These are phyloP conservation scores for Microcyclospora tardicrescens DNA, from an alignment of 2,329 filamentous ascomycete species.

Conservation along the genomic window DNA sequence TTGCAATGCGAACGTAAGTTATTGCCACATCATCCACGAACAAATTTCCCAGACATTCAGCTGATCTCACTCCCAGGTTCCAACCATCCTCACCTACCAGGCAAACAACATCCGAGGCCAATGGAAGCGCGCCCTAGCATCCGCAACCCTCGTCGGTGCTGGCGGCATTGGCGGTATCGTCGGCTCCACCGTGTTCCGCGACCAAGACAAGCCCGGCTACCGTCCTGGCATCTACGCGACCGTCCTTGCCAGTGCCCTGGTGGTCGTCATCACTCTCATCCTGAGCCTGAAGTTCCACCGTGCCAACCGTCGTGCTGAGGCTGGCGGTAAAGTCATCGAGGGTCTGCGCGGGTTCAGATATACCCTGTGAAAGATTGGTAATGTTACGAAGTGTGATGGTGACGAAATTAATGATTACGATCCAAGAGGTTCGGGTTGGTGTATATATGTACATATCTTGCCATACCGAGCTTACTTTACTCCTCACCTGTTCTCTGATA, in stretches of 20 bases:
- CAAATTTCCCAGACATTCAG: conserved; percentile 21
- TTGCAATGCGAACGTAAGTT: conserved; percentile 22
- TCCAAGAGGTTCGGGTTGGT: no score
- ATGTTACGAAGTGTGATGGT: neutral
- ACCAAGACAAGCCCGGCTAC: conserved; percentile 21
- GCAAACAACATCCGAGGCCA: conserved; percentile 80
- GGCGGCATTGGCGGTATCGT: conserved; percentile 66
- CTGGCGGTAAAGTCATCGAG: conserved; percentile 24
- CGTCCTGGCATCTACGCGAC: conserved; percentile 21
- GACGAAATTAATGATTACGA: no score
- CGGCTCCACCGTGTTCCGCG: conserved; percentile 21
- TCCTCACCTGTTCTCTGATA: no score
- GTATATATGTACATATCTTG: no score
- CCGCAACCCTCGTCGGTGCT: conserved; percentile 60
- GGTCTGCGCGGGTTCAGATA: conserved; percentile 24
- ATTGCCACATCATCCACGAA: no score
- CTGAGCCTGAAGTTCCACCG: conserved; percentile 21
- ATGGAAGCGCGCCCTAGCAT: conserved; percentile 75
- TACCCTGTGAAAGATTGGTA: conserved; percentile 14
- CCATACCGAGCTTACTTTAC: no score
- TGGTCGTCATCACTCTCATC: conserved; percentile 18
- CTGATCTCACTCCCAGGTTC: conserved; percentile 43
- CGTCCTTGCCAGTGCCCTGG: conserved; percentile 17
- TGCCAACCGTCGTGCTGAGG: conserved; percentile 23
- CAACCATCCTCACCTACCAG: conserved; percentile 63